phyloP scores from a whole-genome alignment of 2,329 filamentous ascomycete species.

The Venturia asperata region DNA sequence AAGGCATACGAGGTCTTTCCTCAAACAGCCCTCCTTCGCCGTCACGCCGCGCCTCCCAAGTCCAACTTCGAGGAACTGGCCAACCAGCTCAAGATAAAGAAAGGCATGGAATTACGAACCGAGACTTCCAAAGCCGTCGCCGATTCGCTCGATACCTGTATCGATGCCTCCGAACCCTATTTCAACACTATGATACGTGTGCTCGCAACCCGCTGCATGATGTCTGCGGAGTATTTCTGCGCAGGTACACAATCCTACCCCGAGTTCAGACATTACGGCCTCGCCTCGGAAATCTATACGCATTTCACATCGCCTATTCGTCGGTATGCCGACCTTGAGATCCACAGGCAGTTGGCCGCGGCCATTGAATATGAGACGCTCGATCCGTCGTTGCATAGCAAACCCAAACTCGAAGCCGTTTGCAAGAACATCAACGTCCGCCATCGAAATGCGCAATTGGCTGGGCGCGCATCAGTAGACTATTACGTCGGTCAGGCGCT shows the following conservation, averaged over 20 bases:
- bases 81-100: slow-evolving; percentile 84
- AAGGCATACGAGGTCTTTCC: slow-evolving; percentile 90
- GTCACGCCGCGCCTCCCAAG: slow-evolving; percentile 85
- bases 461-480: slow-evolving; percentile 86
- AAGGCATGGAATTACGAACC: slow-evolving; percentile 67
- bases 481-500: slow-evolving; percentile 98
- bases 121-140: slow-evolving; percentile 91
- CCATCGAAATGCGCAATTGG: slow-evolving; percentile 94
- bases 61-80: slow-evolving; percentile 93
- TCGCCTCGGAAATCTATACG: slow-evolving; percentile 95
- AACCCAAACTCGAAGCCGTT: slow-evolving; percentile 79
- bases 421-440: slow-evolving; percentile 98
- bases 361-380: slow-evolving; percentile 88
- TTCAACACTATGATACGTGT: slow-evolving; percentile 98
- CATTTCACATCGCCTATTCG: slow-evolving; percentile 98
- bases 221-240: slow-evolving; percentile 97
- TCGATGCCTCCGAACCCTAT: slow-evolving; percentile 76
- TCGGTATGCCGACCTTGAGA: slow-evolving; percentile 92
- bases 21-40: slow-evolving; percentile 86
- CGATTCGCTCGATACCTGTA: slow-evolving; percentile 79
- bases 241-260: slow-evolving; percentile 86
- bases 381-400: slow-evolving; percentile 73
- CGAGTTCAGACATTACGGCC: slow-evolving; percentile 94
- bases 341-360: slow-evolving; percentile 87
- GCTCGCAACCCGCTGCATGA: slow-evolving; percentile 98